A percentile compares a stretch with the other conserved stretches of the same genome.
Evolutionary conservation across 2,329 filamentous ascomycete genomes (phyloP).

Genomic region (Pseudogymnoascus sp.): DNA sequence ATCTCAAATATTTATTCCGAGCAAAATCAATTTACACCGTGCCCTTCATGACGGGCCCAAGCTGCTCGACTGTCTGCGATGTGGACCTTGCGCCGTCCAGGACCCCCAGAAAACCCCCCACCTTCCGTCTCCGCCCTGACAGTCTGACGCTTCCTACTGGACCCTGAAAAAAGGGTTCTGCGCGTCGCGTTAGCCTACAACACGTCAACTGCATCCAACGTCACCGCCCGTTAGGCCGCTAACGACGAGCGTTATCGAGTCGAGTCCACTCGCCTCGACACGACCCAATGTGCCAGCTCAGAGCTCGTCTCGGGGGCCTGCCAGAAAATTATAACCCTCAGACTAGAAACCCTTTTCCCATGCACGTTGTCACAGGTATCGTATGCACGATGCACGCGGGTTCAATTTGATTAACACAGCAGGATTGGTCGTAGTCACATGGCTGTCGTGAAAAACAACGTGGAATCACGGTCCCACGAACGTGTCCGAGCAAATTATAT

Average conservation of each 20-base stretch:
- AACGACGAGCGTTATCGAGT: background rate
- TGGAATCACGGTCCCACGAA: background rate
- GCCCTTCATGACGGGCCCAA: background rate
- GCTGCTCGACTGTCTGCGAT: background rate
- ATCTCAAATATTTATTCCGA: background rate
- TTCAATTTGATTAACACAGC: background rate
- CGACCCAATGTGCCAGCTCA: background rate
- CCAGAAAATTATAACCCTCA: background rate
- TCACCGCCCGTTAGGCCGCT: slow-evolving; percentile 1
- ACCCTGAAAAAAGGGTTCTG: slow-evolving; percentile 6
- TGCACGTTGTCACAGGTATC: slow-evolving; percentile 3
- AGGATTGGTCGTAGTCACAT: background rate
- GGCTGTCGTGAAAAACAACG: background rate
- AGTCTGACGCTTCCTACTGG: background rate
- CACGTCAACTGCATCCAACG: slow-evolving; percentile 1
- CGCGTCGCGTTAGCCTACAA: slow-evolving; percentile 3
- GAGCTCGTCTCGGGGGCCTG: slow-evolving; percentile 3
- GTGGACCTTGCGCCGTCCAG: background rate
- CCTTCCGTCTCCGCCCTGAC: background rate
- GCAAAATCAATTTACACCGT: background rate
- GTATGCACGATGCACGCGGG: background rate
- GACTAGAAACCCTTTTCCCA: background rate
- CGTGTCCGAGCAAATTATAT: background rate
- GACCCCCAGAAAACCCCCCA: background rate
- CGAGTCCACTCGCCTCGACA: background rate